Percentiles rank a stretch among this genome's conserved stretches.
phyloP scores from a whole-genome alignment of 2,329 filamentous ascomycete species.

The Aplosporella prunicola region DNA sequence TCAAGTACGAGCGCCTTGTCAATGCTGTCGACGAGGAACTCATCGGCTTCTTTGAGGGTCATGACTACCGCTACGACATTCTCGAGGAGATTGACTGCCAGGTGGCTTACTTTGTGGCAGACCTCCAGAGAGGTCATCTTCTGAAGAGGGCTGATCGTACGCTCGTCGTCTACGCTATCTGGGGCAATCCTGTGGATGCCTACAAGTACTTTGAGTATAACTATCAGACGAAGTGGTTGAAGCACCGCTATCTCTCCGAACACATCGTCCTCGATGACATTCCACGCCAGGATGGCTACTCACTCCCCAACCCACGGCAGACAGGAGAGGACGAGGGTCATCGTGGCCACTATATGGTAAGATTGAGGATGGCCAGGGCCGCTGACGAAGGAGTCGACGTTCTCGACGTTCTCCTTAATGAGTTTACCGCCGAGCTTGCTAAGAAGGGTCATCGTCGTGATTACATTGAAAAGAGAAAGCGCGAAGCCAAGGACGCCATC shows the following conservation, averaged over 20 bases:
- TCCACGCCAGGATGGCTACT: constrained; percentile 13
- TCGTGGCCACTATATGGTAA: constrained; percentile 13
- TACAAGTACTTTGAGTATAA: constrained; percentile 24
- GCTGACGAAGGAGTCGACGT: constrained; percentile 22
- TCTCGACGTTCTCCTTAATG: constrained; percentile 19
- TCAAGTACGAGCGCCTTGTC: constrained; percentile 12
- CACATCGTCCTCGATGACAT: constrained; percentile 18
- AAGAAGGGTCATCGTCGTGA: constrained; percentile 15
- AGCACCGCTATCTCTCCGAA: constrained; percentile 20
- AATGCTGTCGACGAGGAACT: constrained; percentile 17
- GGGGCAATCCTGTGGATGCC: constrained; percentile 21
- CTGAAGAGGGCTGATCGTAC: constrained; percentile 13
- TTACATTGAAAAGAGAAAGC: constrained; percentile 15
- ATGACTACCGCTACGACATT: constrained; percentile 18
- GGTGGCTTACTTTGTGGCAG: constrained; percentile 12
- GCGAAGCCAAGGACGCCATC: constrained; percentile 13
- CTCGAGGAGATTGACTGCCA: constrained; percentile 18
- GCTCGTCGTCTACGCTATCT: constrained; percentile 19
- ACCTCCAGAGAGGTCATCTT: constrained; percentile 12
- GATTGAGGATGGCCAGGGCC: constrained; percentile 20
- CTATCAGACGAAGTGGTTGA: constrained; percentile 18
- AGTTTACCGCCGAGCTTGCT: constrained; percentile 16
- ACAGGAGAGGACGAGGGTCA: constrained; percentile 3
- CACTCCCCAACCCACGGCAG: constrained; percentile 12
- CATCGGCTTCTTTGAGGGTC: constrained; percentile 18